phyloP scores from a whole-genome alignment of 2,329 filamentous ascomycete species.

The Teratosphaeriaceae sp. region DNA sequence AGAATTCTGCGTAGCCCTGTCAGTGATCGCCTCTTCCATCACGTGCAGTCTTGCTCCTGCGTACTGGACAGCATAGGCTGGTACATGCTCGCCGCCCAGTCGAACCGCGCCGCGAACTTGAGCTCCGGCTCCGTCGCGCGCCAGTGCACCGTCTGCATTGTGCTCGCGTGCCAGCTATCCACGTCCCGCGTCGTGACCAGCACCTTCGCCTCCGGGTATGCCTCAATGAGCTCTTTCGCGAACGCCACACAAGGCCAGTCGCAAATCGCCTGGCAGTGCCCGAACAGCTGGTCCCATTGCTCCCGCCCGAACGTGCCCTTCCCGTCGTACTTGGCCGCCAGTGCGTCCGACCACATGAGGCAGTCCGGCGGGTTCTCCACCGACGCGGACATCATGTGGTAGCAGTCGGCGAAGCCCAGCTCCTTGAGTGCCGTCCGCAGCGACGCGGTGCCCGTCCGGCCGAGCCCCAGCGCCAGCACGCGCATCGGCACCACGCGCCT shows the following conservation, averaged over 20 bases:
- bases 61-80: slow-evolving; percentile 58
- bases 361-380: slow-evolving; percentile 63
- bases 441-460: slow-evolving; percentile 64
- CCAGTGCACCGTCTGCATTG: slow-evolving; percentile 63
- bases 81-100: slow-evolving; percentile 62
- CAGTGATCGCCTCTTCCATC: slow-evolving; percentile 5
- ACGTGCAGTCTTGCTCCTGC: background rate
- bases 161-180: slow-evolving; percentile 56
- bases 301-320: slow-evolving; percentile 56
- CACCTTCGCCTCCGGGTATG: slow-evolving; percentile 67
- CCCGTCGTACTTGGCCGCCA: slow-evolving; percentile 56
- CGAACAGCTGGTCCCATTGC: slow-evolving; percentile 63
- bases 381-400: slow-evolving; percentile 67
- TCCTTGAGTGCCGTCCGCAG: slow-evolving; percentile 59
- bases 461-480: slow-evolving; percentile 62
- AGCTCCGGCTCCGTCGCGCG: slow-evolving; percentile 58
- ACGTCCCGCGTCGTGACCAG: slow-evolving; percentile 62
- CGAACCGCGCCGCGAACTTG: slow-evolving; percentile 46
- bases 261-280: slow-evolving; percentile 59
- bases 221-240: slow-evolving; percentile 61
- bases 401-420: slow-evolving; percentile 61
- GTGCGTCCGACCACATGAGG: slow-evolving; percentile 64
- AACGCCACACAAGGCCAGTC: slow-evolving; percentile 65
- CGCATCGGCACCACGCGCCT: slow-evolving; percentile 64
- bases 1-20: slow-evolving; percentile 44